A percentile compares a stretch with the other conserved stretches of the same genome.
Conservation (phyloP, 208 protist genomes). For the Acanthamoeba lenticulata region DNA sequence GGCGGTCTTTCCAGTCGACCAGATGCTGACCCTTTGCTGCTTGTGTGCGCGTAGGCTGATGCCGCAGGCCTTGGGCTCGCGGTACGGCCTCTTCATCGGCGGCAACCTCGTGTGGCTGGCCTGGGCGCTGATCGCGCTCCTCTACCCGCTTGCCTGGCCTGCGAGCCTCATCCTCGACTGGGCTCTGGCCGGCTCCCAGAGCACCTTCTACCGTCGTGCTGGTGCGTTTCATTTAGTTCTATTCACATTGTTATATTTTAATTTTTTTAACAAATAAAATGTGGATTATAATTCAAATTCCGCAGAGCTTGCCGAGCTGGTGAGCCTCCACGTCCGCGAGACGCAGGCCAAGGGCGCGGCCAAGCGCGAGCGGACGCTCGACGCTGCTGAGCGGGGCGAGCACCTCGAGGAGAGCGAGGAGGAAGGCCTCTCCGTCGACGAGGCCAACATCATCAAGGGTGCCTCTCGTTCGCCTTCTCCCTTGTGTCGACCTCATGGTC, state of each 20-base stretch:
- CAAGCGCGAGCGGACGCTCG: not conserved
- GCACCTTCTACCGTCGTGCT: constrained; percentile 65
- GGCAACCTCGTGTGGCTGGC: constrained; percentile 79
- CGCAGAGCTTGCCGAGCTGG: constrained; percentile 77
- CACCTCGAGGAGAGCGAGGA: not conserved
- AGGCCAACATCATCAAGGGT: constrained; percentile 43
- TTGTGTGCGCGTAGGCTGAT: not conserved
- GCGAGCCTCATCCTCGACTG: constrained; percentile 80
- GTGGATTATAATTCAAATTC: no score
- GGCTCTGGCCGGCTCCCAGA: constrained; percentile 73
- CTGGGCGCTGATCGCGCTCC: constrained; percentile 78
- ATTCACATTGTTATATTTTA: no score
- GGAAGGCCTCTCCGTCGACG: not conserved
- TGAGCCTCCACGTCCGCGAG: constrained; percentile 64
- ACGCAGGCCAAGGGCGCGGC: not conserved
- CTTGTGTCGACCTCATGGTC: no score
- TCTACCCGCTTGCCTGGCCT: constrained; percentile 76
- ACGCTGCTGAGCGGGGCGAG: not conserved
- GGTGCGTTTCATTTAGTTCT: no score
- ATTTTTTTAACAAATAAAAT: no score
- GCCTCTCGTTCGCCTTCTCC: no score
- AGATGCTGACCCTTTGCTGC: not conserved
- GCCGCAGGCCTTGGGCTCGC: constrained; percentile 71
- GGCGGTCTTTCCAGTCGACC: not conserved
- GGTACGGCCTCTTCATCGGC: constrained; percentile 83